phyloP scores from a whole-genome alignment of 495 filamentous ascomycete species.

The Penicillium lagena region DNA sequence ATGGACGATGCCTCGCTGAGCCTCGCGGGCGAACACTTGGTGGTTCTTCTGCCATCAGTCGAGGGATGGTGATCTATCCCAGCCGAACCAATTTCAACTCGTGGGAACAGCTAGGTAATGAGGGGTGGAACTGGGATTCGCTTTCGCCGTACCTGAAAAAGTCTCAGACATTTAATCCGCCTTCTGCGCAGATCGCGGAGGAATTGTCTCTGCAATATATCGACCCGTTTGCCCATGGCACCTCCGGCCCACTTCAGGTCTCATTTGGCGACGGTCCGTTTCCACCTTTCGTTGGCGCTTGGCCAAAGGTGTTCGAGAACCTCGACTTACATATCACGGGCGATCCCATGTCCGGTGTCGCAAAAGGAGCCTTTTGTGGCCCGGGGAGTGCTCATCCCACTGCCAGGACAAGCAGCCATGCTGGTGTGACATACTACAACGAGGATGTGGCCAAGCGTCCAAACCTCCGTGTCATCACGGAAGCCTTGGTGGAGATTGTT shows the following conservation, averaged over 20 bases:
- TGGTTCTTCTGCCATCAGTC: slow-evolving; percentile 50
- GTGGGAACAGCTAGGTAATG: slow-evolving; percentile 46
- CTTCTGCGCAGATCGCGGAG: slow-evolving; percentile 3
- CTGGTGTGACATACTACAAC: slow-evolving; percentile 30
- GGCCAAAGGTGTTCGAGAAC: slow-evolving; percentile 16
- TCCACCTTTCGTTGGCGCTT: slow-evolving; percentile 23
- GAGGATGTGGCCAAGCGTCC: slow-evolving; percentile 23
- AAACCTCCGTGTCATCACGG: slow-evolving; percentile 42
- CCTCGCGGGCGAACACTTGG: slow-evolving; percentile 46
- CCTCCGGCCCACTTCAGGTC: slow-evolving; percentile 32
- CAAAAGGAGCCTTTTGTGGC: slow-evolving; percentile 24
- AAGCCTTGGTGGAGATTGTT: slow-evolving; percentile 39
- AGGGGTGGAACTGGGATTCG: slow-evolving; percentile 42
- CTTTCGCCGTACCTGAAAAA: slow-evolving; percentile 36
- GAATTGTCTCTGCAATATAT: slow-evolving; percentile 15
- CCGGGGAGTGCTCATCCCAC: slow-evolving; percentile 35
- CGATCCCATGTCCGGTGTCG: slow-evolving; percentile 6
- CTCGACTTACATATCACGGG: slow-evolving; percentile 2
- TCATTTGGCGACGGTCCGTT: slow-evolving; percentile 32
- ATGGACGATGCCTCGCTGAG: slow-evolving; percentile 18
- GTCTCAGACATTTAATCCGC: slow-evolving; percentile 5
- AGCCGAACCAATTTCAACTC: slow-evolving; percentile 33
- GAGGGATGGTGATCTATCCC: slow-evolving; percentile 38
- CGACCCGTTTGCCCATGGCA: slow-evolving; percentile 21
- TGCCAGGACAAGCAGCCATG: slow-evolving; percentile 29